These are phyloP conservation scores for Senna tora DNA, from an alignment of 306 rosid species.

Conservation along the genomic window DNA sequence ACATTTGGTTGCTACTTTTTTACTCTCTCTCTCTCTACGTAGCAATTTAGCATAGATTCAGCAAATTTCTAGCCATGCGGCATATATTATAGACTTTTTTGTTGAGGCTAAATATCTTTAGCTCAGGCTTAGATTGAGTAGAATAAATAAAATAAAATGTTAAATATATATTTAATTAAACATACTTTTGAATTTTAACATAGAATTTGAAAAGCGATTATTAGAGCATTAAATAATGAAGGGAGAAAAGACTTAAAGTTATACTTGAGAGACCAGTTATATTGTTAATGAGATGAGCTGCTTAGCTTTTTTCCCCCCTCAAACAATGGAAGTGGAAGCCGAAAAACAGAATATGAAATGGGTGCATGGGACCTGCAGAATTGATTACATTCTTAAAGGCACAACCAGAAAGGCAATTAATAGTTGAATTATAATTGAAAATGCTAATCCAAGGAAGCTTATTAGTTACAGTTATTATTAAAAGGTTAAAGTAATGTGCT, in stretches of 20 bases:
- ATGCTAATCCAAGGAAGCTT: constrained; percentile 37
- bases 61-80: too few relatives aligned
- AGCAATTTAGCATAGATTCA: too few relatives aligned
- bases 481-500: constrained; percentile 30
- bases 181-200: not conserved
- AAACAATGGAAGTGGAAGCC: not conserved
- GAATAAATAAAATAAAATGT: too few relatives aligned
- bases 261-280: not conserved
- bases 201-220: too few relatives aligned
- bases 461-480: constrained; percentile 35
- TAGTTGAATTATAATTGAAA: constrained; percentile 50
- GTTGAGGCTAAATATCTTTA: too few relatives aligned
- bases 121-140: too few relatives aligned
- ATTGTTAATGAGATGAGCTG: not conserved
- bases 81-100: too few relatives aligned
- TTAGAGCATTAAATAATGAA: not conserved
- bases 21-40: too few relatives aligned
- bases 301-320: not conserved
- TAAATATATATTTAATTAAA: too few relatives aligned
- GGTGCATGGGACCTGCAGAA: constrained; percentile 38
- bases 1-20: too few relatives aligned
- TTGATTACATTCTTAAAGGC: constrained; percentile 32
- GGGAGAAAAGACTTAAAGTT: not conserved
- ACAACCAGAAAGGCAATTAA: constrained; percentile 36
- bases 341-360: not conserved